These are phyloP conservation scores for Saksenaea oblongispora DNA, from an alignment of 371 early-diverging fungal species.

Conservation along the genomic window DNA sequence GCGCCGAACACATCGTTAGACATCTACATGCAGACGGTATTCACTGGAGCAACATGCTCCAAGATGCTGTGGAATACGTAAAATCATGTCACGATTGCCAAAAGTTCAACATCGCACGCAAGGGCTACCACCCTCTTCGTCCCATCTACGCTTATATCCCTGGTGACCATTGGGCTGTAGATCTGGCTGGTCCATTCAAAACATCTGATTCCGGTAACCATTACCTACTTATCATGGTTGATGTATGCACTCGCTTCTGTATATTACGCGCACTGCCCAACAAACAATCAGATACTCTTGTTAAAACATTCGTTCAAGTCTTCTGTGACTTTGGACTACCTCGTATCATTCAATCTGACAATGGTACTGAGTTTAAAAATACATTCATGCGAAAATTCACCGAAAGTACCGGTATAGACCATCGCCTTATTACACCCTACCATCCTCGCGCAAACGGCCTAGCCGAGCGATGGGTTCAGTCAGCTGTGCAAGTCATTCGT, in stretches of 20 bases:
- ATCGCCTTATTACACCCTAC: conserved; percentile 4
- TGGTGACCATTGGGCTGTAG: conserved; percentile 20
- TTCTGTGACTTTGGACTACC: conserved; percentile 1
- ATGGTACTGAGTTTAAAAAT: conserved; percentile 34
- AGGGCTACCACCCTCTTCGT: no score
- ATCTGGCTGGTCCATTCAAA: conserved; percentile 9
- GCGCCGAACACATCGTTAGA: neutral
- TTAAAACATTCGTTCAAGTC: conserved; percentile 5
- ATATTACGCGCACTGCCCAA: conserved; percentile 22
- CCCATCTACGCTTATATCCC: no score
- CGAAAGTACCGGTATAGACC: conserved; percentile 1
- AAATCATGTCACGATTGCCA: no score
- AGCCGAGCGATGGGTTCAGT: conserved; percentile 7
- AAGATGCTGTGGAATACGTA: no score
- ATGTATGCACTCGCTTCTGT: conserved; percentile 25
- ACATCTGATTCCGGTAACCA: conserved; percentile 8
- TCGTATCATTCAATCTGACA: conserved; percentile 20
- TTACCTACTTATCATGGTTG: conserved; percentile 22
- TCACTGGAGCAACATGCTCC: neutral
- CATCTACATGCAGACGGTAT: neutral
- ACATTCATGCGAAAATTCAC: neutral
- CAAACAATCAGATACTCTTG: conserved; percentile 22
- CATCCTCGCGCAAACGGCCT: conserved; percentile 8
- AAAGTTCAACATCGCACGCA: no score
- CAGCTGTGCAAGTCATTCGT: neutral